These are phyloP conservation scores for Gossypium davidsonii DNA, from an alignment of 441 rosid species.

Conservation along the genomic window DNA sequence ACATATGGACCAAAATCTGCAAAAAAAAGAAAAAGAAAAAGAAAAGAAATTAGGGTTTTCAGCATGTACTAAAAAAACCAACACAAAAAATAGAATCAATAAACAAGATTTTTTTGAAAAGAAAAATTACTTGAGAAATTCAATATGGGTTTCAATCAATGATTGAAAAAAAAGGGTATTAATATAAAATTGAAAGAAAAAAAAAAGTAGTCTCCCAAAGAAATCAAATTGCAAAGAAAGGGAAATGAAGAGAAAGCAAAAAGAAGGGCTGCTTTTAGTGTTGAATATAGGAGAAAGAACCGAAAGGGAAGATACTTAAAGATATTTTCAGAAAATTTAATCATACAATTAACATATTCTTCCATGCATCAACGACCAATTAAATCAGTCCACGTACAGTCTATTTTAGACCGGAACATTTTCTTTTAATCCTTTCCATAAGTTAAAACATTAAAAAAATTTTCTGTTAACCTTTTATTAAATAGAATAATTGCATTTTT, in stretches of 20 bases:
- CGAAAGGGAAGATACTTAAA: background rate
- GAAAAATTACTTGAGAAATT: no score
- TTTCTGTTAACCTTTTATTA: no score
- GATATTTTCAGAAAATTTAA: background rate
- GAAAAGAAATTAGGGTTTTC: slow-evolving; percentile 13
- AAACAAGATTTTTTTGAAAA: no score
- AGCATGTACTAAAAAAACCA: background rate
- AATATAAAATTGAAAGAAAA: background rate
- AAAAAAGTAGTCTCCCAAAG: background rate
- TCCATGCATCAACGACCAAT: slow-evolving; percentile 11
- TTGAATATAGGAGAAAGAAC: slow-evolving; percentile 2
- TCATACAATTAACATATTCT: background rate
- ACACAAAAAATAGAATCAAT: background rate
- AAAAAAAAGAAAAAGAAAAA: slow-evolving; percentile 7
- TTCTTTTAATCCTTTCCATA: no score
- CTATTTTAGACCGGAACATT: no score
- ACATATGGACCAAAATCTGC: slow-evolving; percentile 16
- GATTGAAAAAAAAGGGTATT: background rate
- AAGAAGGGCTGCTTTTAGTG: slow-evolving; percentile 2
- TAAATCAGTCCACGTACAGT: slow-evolving; percentile 9
- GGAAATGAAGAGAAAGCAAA: no score
- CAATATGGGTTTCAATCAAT: no score
- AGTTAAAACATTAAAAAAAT: no score
- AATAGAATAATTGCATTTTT: no score
- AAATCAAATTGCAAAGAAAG: background rate